Evolutionary conservation across 495 filamentous ascomycete genomes (phyloP), one percentile per base, ranked within the genome.

Genomic region (Pyronema domesticum): DNA sequence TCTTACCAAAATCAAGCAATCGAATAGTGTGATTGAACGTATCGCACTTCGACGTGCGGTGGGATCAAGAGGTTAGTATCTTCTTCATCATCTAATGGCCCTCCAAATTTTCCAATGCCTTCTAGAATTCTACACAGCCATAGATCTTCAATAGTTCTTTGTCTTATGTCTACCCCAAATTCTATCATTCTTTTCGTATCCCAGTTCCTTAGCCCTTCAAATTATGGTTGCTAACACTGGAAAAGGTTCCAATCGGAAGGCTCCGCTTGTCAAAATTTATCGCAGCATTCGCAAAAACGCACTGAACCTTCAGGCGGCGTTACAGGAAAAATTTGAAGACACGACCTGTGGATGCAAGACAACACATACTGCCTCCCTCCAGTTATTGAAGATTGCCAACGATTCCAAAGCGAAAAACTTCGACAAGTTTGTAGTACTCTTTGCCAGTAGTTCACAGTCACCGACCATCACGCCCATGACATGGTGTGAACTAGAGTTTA

Each of bases 241-340:
- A 9, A 56, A 43, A 19, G 55, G 42, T 37, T 9, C 40, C 45
- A 18, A 53, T 55, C 19, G 14, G 23, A 30, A 1, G 14, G n/a
- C 34, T 37, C 11, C 56, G 46, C 2, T 46, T 40, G 34, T 53
- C 53, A 55, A 46, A 44, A 49, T 61, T 18, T 64, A 62, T 36
- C 30, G 48, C 3, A 54, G 34, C 34, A 55, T 66, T n/a, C 58
- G 61, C n/a, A 43, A 59, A 7, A 58, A 66, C 35, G 60, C 64
- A 3, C 48, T 54, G 19, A 58, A 46, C 17, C 53, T 67, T 15
- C 57, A 57, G 19, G 37, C 44, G 3, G 58, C 55, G 34, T 54
- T 67, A 15, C 46, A 58, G 34, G 52, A 58, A 57, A 45, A 55
- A 44, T 18, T 62, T 30, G 23, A 30, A 30, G 23, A 30, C 23